These are phyloP conservation scores for Pleurotus ostreatus DNA, from an alignment of 768 basidiomycete species.

Conservation along the genomic window DNA sequence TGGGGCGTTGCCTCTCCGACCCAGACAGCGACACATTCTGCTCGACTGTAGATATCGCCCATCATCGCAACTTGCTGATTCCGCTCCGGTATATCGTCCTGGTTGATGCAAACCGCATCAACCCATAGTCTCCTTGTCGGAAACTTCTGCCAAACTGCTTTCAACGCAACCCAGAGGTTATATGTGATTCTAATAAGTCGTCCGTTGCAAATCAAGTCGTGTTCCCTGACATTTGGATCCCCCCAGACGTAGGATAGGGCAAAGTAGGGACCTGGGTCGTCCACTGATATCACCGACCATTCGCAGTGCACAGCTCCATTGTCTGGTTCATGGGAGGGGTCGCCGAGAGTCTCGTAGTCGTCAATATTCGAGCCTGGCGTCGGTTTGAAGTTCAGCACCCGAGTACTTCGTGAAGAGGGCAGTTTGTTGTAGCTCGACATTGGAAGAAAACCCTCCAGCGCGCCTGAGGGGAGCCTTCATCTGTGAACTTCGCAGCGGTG, in stretches of 20 bases:
- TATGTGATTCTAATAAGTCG: neutral
- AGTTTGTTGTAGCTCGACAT: no score
- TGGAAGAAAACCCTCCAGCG: no score
- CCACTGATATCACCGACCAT: neutral
- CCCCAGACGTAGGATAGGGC: constrained; percentile 3
- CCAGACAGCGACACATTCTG: neutral
- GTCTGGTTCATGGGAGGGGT: no score
- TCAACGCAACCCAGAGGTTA: neutral
- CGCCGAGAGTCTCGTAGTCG: no score
- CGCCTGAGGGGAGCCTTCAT: no score
- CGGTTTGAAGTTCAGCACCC: no score
- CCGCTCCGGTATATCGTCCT: neutral
- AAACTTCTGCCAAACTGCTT: neutral
- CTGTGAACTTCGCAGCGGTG: no score
- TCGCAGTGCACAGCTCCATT: neutral
- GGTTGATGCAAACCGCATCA: neutral
- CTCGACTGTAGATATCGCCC: neutral
- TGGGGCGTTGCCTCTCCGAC: neutral
- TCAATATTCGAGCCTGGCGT: no score
- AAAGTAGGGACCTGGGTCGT: neutral
- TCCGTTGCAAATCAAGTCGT: neutral
- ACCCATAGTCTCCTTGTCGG: neutral
- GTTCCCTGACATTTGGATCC: neutral
- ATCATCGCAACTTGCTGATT: constrained; percentile 2
- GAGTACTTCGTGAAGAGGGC: no score